Percentiles rank a stretch among this genome's conserved stretches.
phyloP scores from a whole-genome alignment of 192 early-diverging fungal species.

The Thamnidium elegans region DNA sequence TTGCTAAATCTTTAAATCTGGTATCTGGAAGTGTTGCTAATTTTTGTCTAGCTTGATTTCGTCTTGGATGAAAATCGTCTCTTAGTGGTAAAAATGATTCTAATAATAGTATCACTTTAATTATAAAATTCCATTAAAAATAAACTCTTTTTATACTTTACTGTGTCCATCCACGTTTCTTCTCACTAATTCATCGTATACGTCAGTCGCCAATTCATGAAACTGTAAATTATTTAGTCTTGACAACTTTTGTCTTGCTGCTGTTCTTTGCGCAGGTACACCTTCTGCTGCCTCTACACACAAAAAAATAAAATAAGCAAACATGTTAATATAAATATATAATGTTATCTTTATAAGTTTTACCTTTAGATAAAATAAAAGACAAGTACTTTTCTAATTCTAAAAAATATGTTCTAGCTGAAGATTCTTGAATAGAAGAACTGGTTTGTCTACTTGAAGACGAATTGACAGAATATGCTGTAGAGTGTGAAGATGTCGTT shows the following conservation, averaged over 20 bases:
- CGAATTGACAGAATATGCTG: background rate
- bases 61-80: conserved; percentile 89
- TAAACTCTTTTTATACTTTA: conserved; percentile 49
- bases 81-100: conserved; percentile 80
- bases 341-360: background rate
- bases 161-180: conserved; percentile 47
- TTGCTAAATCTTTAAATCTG: conserved; percentile 91
- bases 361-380: conserved; percentile 32
- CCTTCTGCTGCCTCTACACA: conserved; percentile 34
- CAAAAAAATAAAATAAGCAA: background rate
- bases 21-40: conserved; percentile 83
- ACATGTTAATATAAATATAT: background rate
- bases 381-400: conserved; percentile 33
- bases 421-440: background rate
- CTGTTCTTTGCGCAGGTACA: conserved; percentile 35
- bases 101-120: conserved; percentile 22
- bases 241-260: conserved; percentile 73
- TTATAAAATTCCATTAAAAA: background rate
- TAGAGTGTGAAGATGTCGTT: conserved; percentile 1
- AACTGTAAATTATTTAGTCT: conserved; percentile 81
- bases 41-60: conserved; percentile 96
- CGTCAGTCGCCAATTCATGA: conserved; percentile 92
- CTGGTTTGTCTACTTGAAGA: conserved; percentile 14
- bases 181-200: conserved; percentile 90
- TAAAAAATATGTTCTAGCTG: conserved; percentile 21